Percentiles rank a stretch among this genome's conserved stretches.
These are phyloP conservation scores for Tetraselmis striata DNA, from an alignment of 139 green algal species.

Conservation along the genomic window DNA sequence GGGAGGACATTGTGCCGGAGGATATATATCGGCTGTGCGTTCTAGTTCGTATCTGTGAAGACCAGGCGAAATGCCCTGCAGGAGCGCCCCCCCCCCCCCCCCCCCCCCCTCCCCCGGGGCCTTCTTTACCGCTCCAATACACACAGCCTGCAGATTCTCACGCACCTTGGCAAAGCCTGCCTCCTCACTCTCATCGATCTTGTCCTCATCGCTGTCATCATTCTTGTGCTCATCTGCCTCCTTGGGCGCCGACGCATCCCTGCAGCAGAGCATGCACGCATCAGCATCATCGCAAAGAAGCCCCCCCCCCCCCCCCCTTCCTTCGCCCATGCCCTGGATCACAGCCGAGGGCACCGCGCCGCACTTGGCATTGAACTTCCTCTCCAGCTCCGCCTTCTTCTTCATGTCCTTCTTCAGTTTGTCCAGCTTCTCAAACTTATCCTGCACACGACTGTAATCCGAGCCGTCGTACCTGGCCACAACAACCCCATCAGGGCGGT, in stretches of 20 bases:
- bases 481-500: background rate
- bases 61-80: too few relatives aligned
- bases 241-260: conserved; percentile 19
- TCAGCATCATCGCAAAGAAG: background rate
- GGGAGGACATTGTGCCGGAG: too few relatives aligned
- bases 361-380: conserved; percentile 22
- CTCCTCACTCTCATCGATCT: conserved; percentile 81
- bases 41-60: too few relatives aligned
- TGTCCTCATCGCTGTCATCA: conserved; percentile 74
- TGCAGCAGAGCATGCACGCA: too few relatives aligned
- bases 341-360: background rate
- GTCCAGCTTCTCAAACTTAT: conserved; percentile 63
- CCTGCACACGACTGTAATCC: conserved; percentile 37
- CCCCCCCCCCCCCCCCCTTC: background rate
- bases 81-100: too few relatives aligned
- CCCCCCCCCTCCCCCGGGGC: too few relatives aligned
- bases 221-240: conserved; percentile 21
- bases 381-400: conserved; percentile 58
- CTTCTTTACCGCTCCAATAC: too few relatives aligned
- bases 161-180: conserved; percentile 30
- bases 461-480: background rate
- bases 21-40: too few relatives aligned
- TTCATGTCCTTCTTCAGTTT: conserved; percentile 45
- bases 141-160: too few relatives aligned
- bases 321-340: background rate